These are phyloP conservation scores for Prinsepia uniflora DNA, from an alignment of 306 rosid genomes.

Conservation along the genomic window DNA sequence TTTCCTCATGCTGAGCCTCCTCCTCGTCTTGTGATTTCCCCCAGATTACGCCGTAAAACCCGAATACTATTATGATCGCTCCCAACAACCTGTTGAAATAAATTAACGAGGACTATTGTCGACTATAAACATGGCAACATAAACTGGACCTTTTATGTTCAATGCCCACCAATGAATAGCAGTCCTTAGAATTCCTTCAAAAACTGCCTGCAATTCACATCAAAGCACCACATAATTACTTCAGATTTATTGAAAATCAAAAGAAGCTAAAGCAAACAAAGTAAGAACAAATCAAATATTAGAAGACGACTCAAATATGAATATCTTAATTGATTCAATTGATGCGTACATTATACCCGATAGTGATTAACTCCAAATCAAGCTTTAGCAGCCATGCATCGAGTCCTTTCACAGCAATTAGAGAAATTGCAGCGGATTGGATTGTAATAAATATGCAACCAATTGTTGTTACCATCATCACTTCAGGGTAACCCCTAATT, in stretches of 20 bases:
- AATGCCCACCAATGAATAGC: conserved; percentile 29
- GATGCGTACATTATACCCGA: conserved; percentile 32
- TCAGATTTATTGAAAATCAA: background rate
- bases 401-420: conserved; percentile 27
- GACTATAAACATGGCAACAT: conserved; percentile 45
- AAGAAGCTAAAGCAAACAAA: background rate
- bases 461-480: conserved; percentile 30
- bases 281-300: background rate
- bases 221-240: background rate
- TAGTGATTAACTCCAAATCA: conserved; percentile 27
- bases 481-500: conserved; percentile 38
- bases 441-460: conserved; percentile 16
- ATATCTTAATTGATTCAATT: too few species aligned
- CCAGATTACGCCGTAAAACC: conserved; percentile 55
- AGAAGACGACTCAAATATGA: too few species aligned
- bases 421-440: conserved; percentile 30
- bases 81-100: conserved; percentile 38
- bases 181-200: conserved; percentile 23
- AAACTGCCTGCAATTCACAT: conserved; percentile 36
- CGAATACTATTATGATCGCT: conserved; percentile 31
- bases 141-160: conserved; percentile 46
- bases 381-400: conserved; percentile 27
- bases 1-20: conserved; percentile 9
- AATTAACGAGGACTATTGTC: too few species aligned
- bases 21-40: conserved; percentile 35